Base-by-base conservation (phyloP, 208 protist species). In the Leishmania major region DNA sequence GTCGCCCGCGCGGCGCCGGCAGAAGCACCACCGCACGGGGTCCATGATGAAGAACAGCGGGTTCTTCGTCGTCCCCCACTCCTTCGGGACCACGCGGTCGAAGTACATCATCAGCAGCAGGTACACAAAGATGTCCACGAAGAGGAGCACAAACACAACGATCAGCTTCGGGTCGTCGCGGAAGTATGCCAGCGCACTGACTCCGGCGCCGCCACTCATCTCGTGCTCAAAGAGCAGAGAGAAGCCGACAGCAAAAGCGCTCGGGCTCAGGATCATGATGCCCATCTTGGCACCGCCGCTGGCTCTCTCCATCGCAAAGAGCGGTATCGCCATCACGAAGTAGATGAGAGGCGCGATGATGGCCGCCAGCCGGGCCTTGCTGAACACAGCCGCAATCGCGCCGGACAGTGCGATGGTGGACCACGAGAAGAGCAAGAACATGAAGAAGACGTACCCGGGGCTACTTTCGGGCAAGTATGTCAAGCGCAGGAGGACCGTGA, bases 271-370 rank as follows among this genome's bases (percentile, higher is more conserved):
- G 13, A 95, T 80, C 45, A 74, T 81, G 31, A 86, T 57, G 8
- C 45, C 78, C 11, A 75, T 82, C 17, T 81, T 88, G 7, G 80
- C 80, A 0, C 49, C 74, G 22, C 47, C 17, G 45, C 47, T 77
- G 10, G 85, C 88, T 64, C 69, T 85, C 22, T 55, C 35, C 15
- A 92, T 79, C 3, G 84, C 87, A 60, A 92, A 88, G 6, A 86
- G 45, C 43, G 88, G 86, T 1, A 89, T 77, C 15, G 90, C 77
- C 37, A 90, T n/a, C 40, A 91, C 77, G 77, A 97, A 94, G 85
- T 90, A 96, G 47, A 96, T 81, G 15, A 97, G 75, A 71, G 93
- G 93, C 11, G 92, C 55, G n/a, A 96, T 49, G 25, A 96, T 82
- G 37, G 91, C 71, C 8, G 94, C 84, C 28, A 95, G 66, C 0